These are phyloP conservation scores for Exserohilum turcica DNA, from an alignment of 2,329 filamentous ascomycete species.

Conservation along the genomic window DNA sequence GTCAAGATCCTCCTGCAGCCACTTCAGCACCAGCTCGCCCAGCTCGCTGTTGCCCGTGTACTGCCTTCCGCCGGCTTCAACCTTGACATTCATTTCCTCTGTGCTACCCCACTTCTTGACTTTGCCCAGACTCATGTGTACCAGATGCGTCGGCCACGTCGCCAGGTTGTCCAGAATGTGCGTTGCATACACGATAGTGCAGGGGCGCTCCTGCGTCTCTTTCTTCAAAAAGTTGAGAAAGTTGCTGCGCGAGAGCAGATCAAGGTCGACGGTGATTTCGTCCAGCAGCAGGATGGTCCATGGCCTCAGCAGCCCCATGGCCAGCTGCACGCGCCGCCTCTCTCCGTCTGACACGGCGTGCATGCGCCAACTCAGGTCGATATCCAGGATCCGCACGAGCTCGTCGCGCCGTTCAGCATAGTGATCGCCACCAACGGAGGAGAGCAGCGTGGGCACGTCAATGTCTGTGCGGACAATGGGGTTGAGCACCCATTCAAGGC, in stretches of 20 bases:
- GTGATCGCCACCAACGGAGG: conserved; percentile 82
- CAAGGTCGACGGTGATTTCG: conserved; percentile 96
- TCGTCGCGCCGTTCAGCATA: conserved; percentile 85
- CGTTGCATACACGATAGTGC: conserved; percentile 95
- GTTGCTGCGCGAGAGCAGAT: conserved; percentile 80
- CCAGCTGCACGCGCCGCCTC: conserved; percentile 86
- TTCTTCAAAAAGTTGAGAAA: conserved; percentile 85
- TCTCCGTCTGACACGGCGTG: conserved; percentile 95
- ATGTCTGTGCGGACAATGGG: conserved; percentile 95
- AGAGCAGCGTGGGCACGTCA: conserved; percentile 82
- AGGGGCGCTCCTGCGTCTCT: conserved; percentile 81
- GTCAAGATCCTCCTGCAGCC: conserved; percentile 80
- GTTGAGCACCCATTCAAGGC: conserved; percentile 97
- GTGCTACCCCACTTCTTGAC: conserved; percentile 86
- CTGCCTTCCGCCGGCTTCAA: conserved; percentile 43
- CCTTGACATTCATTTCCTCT: conserved; percentile 62
- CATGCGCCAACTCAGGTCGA: conserved; percentile 92
- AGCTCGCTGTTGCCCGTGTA: conserved; percentile 77
- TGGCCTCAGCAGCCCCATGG: conserved; percentile 90
- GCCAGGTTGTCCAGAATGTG: conserved; percentile 96
- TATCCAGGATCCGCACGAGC: conserved; percentile 84
- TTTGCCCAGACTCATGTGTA: conserved; percentile 89
- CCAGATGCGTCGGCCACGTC: conserved; percentile 91
- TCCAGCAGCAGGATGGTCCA: conserved; percentile 92
- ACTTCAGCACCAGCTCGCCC: conserved; percentile 84